Evolutionary conservation across 129 eudicot species (phyloP), one percentile per base, ranked within the genome.

Genomic region (Flaveria ramosissima): DNA sequence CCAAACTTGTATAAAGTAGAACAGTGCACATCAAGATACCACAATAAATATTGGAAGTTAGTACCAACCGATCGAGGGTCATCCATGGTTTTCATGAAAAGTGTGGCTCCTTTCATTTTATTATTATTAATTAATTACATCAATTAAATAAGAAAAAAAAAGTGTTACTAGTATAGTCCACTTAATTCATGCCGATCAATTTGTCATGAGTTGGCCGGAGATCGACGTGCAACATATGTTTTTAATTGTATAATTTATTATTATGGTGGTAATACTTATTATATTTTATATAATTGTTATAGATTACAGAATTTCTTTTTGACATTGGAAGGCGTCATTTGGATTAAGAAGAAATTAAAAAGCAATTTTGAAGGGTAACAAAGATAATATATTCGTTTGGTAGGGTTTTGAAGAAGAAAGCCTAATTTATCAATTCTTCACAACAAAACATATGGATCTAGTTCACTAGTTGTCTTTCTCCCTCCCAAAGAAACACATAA

Each of bases 21-120:
- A 73, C 6, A 32, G 79, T 74, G 84, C 63, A 80, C 80, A 65
- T 80, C 83, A 80, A 73, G 69, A 80, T 80, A 80, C 84, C 71
- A 57, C 68, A 67, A 73, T 65, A 73, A 73, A 63, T 74, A 80
- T 80, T 55, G 75, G 53, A 73, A 79, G 79, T 73, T 80, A 73
- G 79, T 67, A 80, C 83, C 79, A 73, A 73, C 75, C 64, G n/a
- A n/a, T n/a, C n/a, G 41, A 60, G 64, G 64, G 52, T 70, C 83
- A 64, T 73, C 74, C 74, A 73, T 73, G 78, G 79, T 74, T 73
- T 71, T 80, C 83, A 53, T 73, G 10, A 64, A 79, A 55, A 72
- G 36, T 17, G 47, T 36, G 41, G 23, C 52, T 11, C 47, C 78
- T 39, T 41, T 41, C 0, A 64, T 76, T 76, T 76, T 64, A 16